Evolutionary conservation across 1,284 basidiomycete genomes (phyloP).

Genomic region (Wolfiporia cocos): DNA sequence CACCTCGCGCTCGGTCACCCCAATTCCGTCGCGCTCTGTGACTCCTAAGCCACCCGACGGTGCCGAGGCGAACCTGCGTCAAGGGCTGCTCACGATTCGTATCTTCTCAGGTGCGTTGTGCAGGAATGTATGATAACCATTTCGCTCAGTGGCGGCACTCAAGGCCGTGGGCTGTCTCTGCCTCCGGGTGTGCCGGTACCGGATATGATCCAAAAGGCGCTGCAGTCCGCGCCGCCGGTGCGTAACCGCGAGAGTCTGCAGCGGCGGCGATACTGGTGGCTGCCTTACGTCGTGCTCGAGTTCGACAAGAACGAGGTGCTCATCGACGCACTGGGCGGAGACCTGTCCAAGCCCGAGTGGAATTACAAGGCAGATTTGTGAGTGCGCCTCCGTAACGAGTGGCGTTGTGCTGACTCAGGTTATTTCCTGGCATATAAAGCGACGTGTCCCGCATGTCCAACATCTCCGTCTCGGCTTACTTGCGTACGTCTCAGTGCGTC

Average conservation of each 20-base stretch:
- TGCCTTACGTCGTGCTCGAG: slow-evolving; percentile 95
- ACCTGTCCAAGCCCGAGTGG: slow-evolving; percentile 83
- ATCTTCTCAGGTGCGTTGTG: slow-evolving; percentile 71
- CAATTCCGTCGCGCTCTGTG: slow-evolving; percentile 63
- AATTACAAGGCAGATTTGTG: slow-evolving; percentile 97
- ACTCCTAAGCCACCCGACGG: slow-evolving; percentile 59
- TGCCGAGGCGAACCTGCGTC: slow-evolving; percentile 50
- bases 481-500: slow-evolving; percentile 66
- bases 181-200: slow-evolving; percentile 75
- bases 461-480: slow-evolving; percentile 83
- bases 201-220: slow-evolving; percentile 79
- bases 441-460: slow-evolving; percentile 90
- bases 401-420: slow-evolving; percentile 1
- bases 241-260: slow-evolving; percentile 84
- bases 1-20: slow-evolving; percentile 67
- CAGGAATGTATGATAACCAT: not conserved
- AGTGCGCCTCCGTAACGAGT: slow-evolving; percentile 30
- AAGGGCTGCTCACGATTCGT: slow-evolving; percentile 80
- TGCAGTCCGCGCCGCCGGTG: slow-evolving; percentile 48
- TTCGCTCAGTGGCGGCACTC: not conserved
- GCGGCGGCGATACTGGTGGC: slow-evolving; percentile 90
- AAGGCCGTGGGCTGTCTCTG: slow-evolving; percentile 71
- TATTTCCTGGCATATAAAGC: slow-evolving; percentile 38
- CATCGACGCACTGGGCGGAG: slow-evolving; percentile 92
- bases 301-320: slow-evolving; percentile 99